These are phyloP conservation scores for Corynascus novoguineensis DNA, from an alignment of 495 filamentous ascomycete genomes.

Conservation along the genomic window DNA sequence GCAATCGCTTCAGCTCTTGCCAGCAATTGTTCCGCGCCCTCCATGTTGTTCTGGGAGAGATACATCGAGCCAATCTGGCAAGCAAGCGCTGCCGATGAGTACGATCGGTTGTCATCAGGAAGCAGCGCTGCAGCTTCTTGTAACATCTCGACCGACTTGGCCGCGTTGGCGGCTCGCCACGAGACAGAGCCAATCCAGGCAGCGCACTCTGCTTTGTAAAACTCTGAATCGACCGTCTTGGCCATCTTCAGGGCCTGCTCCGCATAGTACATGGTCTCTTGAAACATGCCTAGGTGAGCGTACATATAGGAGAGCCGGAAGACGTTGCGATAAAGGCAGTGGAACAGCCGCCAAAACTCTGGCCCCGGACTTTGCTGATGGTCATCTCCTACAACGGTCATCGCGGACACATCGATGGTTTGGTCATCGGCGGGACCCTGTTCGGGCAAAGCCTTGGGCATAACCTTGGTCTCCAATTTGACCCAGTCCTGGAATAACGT, in stretches of 20 bases:
- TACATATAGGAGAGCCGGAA: conserved; percentile 69
- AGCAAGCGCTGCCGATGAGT: conserved; percentile 39
- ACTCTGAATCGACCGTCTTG: conserved; percentile 56
- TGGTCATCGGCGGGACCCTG: conserved; percentile 30
- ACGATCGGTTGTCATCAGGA: conserved; percentile 40
- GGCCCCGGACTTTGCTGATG: conserved; percentile 43
- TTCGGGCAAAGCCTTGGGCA: conserved; percentile 28
- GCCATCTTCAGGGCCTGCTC: conserved; percentile 80
- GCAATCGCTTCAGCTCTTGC: conserved; percentile 37
- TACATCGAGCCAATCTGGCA: conserved; percentile 43
- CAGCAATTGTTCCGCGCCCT: conserved; percentile 35
- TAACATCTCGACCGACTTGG: conserved; percentile 58
- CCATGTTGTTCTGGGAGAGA: conserved; percentile 34
- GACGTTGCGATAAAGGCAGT: conserved; percentile 62
- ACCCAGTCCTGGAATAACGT: conserved; percentile 67
- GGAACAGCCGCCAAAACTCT: conserved; percentile 74
- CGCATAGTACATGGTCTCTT: conserved; percentile 84
- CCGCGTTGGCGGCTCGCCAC: conserved; percentile 55
- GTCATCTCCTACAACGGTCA: conserved; percentile 19
- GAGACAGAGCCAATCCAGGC: conserved; percentile 60
- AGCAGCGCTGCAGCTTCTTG: conserved; percentile 42
- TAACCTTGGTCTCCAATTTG: conserved; percentile 47
- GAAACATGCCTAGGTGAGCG: conserved; percentile 75
- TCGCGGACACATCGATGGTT: conserved; percentile 16
- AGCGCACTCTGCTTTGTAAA: conserved; percentile 49